Evolutionary conservation across 2,329 filamentous ascomycete species (phyloP).

Genomic region (Aspergillus phoenicis): DNA sequence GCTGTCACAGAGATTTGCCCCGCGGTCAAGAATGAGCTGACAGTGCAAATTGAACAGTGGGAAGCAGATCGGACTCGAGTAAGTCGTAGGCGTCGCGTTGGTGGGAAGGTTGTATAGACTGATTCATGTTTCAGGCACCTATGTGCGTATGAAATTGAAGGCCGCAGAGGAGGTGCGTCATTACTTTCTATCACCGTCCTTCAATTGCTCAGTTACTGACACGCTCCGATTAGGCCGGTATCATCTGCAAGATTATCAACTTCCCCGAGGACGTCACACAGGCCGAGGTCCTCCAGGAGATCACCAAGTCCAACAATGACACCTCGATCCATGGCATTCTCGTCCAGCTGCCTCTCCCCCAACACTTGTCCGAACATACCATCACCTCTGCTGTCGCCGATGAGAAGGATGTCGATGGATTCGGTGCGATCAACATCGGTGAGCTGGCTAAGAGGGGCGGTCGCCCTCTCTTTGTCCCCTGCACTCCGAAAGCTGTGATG

Average conservation of each 20-base stretch:
- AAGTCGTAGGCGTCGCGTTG: constrained; percentile 41
- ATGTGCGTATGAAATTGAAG: constrained; percentile 99
- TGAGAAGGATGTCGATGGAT: constrained; percentile 97
- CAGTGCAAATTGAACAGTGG: constrained; percentile 60
- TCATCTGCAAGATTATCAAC: constrained; percentile 82
- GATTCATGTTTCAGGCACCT: constrained; percentile 66
- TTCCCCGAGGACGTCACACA: constrained; percentile 81
- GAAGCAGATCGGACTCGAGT: constrained; percentile 91
- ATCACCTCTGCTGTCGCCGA: constrained; percentile 88
- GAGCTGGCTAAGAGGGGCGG: constrained; percentile 96
- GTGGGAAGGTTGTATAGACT: constrained; percentile 17
- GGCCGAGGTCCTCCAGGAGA: constrained; percentile 79
- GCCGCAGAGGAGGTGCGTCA: constrained; percentile 79
- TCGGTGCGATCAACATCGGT: constrained; percentile 90
- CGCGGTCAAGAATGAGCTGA: constrained; percentile 4
- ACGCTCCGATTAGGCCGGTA: constrained; percentile 68
- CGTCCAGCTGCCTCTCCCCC: constrained; percentile 88
- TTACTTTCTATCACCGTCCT: background rate
- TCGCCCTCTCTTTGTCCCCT: constrained; percentile 84
- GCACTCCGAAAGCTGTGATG: constrained; percentile 98
- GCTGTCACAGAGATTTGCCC: background rate
- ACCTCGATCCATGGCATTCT: constrained; percentile 84
- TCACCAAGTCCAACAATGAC: constrained; percentile 84
- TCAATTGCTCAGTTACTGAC: constrained; percentile 11
- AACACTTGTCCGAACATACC: constrained; percentile 84